Evolutionary conservation across 768 basidiomycete genomes (phyloP).

Genomic region (Calocybe gangraenosa): DNA sequence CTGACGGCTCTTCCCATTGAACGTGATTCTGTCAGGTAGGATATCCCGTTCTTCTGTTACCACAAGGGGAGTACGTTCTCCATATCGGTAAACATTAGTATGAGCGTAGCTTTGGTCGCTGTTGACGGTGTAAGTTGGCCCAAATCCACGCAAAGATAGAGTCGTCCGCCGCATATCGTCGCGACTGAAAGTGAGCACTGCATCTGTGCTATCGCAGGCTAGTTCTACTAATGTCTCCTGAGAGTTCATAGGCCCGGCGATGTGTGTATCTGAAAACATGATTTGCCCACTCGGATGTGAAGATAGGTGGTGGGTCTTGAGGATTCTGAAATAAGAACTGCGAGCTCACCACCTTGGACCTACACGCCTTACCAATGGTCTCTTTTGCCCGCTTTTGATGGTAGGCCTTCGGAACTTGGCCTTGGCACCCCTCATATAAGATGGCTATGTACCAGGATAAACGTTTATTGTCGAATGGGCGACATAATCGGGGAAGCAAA

Average conservation of each 20-base stretch:
- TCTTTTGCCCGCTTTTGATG: too few species aligned
- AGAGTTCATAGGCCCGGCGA: conserved; percentile 12
- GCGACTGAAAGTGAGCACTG: conserved; percentile 13
- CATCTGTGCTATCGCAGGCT: conserved; percentile 7
- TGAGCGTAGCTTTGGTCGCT: conserved; percentile 13
- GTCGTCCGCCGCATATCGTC: conserved; percentile 18
- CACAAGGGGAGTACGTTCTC: conserved; percentile 15
- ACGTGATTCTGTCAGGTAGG: conserved; percentile 20
- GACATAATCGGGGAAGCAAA: too few species aligned
- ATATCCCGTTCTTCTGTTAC: conserved; percentile 16
- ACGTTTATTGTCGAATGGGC: too few species aligned
- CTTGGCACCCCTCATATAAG: too few species aligned
- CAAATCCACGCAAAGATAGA: conserved; percentile 15
- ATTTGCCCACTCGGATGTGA: too few species aligned
- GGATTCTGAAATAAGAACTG: too few species aligned
- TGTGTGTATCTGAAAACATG: too few species aligned
- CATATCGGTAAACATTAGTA: conserved; percentile 14
- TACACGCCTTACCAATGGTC: too few species aligned
- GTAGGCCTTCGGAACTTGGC: too few species aligned
- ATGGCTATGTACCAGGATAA: too few species aligned
- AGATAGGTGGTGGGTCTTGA: too few species aligned
- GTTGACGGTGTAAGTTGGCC: conserved; percentile 15
- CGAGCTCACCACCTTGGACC: too few species aligned
- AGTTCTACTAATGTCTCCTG: conserved; percentile 16
- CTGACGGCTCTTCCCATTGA: conserved; percentile 15